These are phyloP conservation scores for Tetrastigma voinierianum DNA, from an alignment of 164 flowering plant genomes.

Conservation along the genomic window DNA sequence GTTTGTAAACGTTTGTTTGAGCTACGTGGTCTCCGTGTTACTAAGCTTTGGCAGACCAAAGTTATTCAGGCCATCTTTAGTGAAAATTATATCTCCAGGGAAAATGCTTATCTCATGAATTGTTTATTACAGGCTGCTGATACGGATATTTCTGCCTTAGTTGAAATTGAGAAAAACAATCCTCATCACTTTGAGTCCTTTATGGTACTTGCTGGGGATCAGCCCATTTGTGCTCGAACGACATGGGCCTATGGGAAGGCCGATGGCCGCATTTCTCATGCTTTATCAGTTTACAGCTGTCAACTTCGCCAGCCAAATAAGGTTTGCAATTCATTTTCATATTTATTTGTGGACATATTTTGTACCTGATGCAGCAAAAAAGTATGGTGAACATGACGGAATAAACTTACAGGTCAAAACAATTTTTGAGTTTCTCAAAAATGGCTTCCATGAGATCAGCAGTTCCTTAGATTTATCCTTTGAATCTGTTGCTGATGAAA, in stretches of 20 bases:
- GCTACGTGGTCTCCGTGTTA: slow-evolving; percentile 84
- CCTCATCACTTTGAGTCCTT: slow-evolving; percentile 95
- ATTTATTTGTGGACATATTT: too few relatives aligned
- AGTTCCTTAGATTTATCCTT: slow-evolving; percentile 90
- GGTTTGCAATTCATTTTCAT: too few relatives aligned
- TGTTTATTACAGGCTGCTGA: slow-evolving; percentile 78
- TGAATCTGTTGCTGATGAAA: slow-evolving; percentile 93
- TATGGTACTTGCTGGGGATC: slow-evolving; percentile 93
- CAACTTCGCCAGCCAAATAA: too few relatives aligned
- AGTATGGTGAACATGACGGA: too few relatives aligned
- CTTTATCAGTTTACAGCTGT: too few relatives aligned
- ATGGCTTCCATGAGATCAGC: slow-evolving; percentile 85
- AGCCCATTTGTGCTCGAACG: slow-evolving; percentile 97
- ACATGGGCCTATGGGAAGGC: slow-evolving; percentile 97
- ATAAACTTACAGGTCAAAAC: too few relatives aligned
- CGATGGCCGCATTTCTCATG: slow-evolving; percentile 94
- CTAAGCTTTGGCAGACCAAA: too few relatives aligned
- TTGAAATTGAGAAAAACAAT: slow-evolving; percentile 88
- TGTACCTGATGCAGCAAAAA: too few relatives aligned
- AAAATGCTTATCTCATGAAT: slow-evolving; percentile 3
- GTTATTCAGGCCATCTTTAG: slow-evolving; percentile 63
- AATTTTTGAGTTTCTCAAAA: too few relatives aligned
- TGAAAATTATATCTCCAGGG: neutral
- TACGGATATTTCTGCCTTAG: slow-evolving; percentile 92
- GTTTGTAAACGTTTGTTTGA: slow-evolving; percentile 94